Evolutionary conservation across 192 early-diverging fungal genomes (phyloP), one percentile per base, ranked within the genome.

Genomic region (Mortierella claussenii): DNA sequence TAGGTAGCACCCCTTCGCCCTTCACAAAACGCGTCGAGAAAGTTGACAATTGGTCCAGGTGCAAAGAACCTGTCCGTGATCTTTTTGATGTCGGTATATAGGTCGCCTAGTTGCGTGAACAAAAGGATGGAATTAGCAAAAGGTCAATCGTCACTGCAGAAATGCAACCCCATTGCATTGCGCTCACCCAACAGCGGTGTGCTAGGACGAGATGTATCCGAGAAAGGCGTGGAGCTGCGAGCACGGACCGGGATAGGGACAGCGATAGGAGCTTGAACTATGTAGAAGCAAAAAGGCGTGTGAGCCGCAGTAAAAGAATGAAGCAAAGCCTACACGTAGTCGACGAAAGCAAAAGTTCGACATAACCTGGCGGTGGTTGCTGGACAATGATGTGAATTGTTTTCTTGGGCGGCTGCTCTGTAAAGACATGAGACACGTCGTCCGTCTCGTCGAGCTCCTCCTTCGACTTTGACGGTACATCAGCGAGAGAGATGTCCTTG

Each of bases 371-470:
- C 13, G 49, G 43, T 36, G 49, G 60, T 17, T 49, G 49, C 49
- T 63, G 60, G n/a, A 63, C 60, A 26, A 63, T 50, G 60, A 63
- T 43, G 24, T 63, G 60, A 11, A 63, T 52, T 24, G 49, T 63
- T 18, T 63, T 34, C 12, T 52, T 26, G 4, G 60, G 60, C 20
- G 36, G 31, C 28, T 36, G 3, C 0, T 28, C 3, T 15, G 5
- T 23, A 49, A 63, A 52, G 11, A 63, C 48, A 3, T 63, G 21
- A 23, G 34, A 52, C 7, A 40, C 13, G 37, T 40, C 37, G 37
- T 40, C 37, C 8, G 37, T 40, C 8, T 7, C 8, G 13, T 40
- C 37, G 13, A 40, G 37, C 37, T 40, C n/a, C 37, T 40, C 8
- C 13, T 40, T 7, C 8, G 37, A 13, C 37, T 10, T 40, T 13